These are phyloP conservation scores for Scenedesmus sp. DNA, from an alignment of 163 green algal genomes.

Conservation along the genomic window DNA sequence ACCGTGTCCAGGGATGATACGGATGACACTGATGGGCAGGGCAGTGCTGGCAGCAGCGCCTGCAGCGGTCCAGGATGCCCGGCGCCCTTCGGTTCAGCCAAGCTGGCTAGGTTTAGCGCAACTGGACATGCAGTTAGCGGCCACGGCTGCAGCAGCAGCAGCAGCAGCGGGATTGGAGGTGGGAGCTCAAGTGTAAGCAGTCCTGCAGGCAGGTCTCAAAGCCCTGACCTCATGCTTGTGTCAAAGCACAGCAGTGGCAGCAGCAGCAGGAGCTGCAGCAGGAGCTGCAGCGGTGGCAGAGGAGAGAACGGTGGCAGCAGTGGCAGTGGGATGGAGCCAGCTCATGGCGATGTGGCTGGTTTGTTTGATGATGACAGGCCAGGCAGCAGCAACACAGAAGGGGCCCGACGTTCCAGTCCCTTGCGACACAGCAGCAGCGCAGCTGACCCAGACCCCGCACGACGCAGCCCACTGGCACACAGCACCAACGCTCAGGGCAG, in stretches of 20 bases:
- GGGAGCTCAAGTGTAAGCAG: neutral
- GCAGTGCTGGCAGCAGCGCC: neutral
- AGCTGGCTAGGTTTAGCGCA: neutral
- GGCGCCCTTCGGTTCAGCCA: neutral
- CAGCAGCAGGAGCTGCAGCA: neutral
- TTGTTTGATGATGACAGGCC: neutral
- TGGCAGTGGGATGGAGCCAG: neutral
- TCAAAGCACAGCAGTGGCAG: neutral
- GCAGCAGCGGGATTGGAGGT: neutral
- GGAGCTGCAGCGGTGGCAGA: no score
- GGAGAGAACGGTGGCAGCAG: no score
- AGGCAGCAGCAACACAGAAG: neutral
- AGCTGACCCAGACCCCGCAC: slow-evolving; percentile 30
- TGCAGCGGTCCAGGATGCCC: neutral
- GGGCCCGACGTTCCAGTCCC: neutral
- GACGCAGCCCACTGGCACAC: slow-evolving; percentile 2
- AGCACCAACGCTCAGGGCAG: neutral
- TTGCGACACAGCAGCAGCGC: slow-evolving; percentile 22
- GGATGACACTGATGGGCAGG: neutral
- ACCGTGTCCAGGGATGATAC: slow-evolving; percentile 26
- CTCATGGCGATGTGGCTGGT: neutral
- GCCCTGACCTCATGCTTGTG: neutral
- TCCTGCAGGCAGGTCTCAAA: neutral
- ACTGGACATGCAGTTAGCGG: neutral
- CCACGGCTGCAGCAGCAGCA: neutral